Evolutionary conservation across 208 protist genomes (phyloP), one percentile per base, ranked within the genome.

Genomic region (Novymonas esmeraldas): DNA sequence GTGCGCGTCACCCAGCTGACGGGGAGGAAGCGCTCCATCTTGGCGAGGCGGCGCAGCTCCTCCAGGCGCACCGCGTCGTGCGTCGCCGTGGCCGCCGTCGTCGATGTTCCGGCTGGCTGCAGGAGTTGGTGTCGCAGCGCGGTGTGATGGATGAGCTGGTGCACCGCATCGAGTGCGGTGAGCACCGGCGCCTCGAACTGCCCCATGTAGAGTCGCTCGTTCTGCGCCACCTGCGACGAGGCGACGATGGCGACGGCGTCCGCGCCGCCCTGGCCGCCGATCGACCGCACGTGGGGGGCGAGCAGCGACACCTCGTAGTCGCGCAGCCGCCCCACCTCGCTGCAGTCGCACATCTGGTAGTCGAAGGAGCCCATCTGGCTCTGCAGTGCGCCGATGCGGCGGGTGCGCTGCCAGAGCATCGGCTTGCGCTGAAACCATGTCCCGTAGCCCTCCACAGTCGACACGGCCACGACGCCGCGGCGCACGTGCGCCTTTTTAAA

Each of bases 351-450:
- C 18, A 90, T 61, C 38, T 87, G 67, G 64, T 89, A 96, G 46
- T 73, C 68, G 62, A 82, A 93, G 62, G 84, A 85, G 58, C 88
- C 87, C 61, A 96, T 78, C 61, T 87, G 76, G 49, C 79, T 84
- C 73, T 93, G 88, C 77, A 96, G 56, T 4, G 88, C 91, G 26
- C 91, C 91, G 31, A 93, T 88, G 54, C 91, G 85, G 18, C 91
- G 77, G 2, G 88, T 89, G 18, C 91, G 91, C 73, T 94, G 86
- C 87, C 87, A 93, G 26, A 96, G 79, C 91, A 96, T 96, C 36
- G 86, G 82, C 73, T 92, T 91, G 28, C 91, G 87, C 73, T 93
- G 82, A 57, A 94, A 93, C 87, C 87, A 93, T 36, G 87, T 92
- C 54, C 86, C 88, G 66, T 94, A 94, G 13, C 88, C 88, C 58